Base-by-base conservation (phyloP, 768 basidiomycete genomes). In the Kockovaella imperatae region DNA sequence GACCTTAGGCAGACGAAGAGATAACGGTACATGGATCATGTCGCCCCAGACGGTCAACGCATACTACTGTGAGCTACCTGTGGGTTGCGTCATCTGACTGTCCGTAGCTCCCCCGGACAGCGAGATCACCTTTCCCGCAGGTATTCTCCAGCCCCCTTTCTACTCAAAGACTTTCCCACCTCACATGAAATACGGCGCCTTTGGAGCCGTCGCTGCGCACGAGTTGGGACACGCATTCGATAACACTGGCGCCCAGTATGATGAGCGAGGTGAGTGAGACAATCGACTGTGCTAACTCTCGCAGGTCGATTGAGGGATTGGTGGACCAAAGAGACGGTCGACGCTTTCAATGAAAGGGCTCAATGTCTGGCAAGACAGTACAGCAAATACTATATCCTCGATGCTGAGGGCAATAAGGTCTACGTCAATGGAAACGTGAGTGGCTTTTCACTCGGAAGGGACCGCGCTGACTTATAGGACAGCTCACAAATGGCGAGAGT, bases 111-210 rank as follows among this genome's bases (percentile, higher is more conserved):
- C 26, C n/a, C 83, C 86, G 8, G 81, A 83, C 1, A 90, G 89
- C 55, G 89, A 93, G 77, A 86, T 86, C 36, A 58, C 89, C 18
- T 96, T 99, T 75, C 91, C 95, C 7, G 93, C 95, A 18, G 95
- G 95, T 21, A 90, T 97, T 60, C 73, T 97, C 15, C 87, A 83
- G 54, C 83, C 87, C 1, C 91, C 91, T 0, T 96, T 90, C 78
- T 96, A 90, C 76, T 79, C 78, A 3, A 75, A 79, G 44, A 75
- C 80, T 47, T 93, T 88, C 87, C 95, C 95, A 4, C 76, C 79
- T 25, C 93, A 95, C 68, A 75, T 97, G 49, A 78, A 81, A 24
- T 97, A 93, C 56, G 93, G 90, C 18, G 82, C 88, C 1, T 95
- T 97, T 62, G 95, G 91, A 13, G 81, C 84, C 42, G 83, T 95